A percentile compares a stretch with the other conserved stretches of the same genome.
These are phyloP conservation scores for Pythium rishiriense DNA, from an alignment of 352 stramenopile genomes.

Conservation along the genomic window DNA sequence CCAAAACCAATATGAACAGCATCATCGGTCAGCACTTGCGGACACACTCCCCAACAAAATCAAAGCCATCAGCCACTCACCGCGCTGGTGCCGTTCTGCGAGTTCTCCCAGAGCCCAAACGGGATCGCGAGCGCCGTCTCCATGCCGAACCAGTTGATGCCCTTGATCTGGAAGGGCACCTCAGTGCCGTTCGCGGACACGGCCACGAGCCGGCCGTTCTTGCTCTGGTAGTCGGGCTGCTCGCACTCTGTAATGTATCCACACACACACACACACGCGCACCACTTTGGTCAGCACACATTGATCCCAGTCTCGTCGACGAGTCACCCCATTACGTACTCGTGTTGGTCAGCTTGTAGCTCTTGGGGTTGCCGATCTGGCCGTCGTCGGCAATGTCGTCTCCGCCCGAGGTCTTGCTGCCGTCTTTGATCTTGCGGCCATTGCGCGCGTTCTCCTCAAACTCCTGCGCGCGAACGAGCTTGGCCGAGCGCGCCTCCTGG, in stretches of 20 bases:
- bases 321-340: conserved; percentile 20
- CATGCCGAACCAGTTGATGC: conserved; percentile 82
- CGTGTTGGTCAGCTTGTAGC: conserved; percentile 41
- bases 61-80: conserved; percentile 33
- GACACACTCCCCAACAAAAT: not conserved
- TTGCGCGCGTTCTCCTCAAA: conserved; percentile 41
- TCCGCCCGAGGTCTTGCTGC: conserved; percentile 32
- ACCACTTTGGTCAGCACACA: no score
- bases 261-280: no score
- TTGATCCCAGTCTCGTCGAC: no score
- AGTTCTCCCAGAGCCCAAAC: conserved; percentile 80
- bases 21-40: not conserved
- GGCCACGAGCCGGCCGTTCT: conserved; percentile 61
- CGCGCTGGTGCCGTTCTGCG: conserved; percentile 68
- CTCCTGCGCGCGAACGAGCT: conserved; percentile 27
- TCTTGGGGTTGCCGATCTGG: conserved; percentile 65
- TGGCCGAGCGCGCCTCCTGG: conserved; percentile 32
- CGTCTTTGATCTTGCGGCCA: conserved; percentile 50
- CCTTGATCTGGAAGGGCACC: conserved; percentile 69
- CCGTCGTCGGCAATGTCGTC: conserved; percentile 52
- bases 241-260: conserved; percentile 42
- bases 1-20: not conserved
- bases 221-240: conserved; percentile 74
- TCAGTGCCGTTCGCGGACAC: conserved; percentile 70
- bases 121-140: conserved; percentile 64